Conservation (phyloP, 1,139 yeast genomes). For the Geotrichum aggregatum region DNA sequence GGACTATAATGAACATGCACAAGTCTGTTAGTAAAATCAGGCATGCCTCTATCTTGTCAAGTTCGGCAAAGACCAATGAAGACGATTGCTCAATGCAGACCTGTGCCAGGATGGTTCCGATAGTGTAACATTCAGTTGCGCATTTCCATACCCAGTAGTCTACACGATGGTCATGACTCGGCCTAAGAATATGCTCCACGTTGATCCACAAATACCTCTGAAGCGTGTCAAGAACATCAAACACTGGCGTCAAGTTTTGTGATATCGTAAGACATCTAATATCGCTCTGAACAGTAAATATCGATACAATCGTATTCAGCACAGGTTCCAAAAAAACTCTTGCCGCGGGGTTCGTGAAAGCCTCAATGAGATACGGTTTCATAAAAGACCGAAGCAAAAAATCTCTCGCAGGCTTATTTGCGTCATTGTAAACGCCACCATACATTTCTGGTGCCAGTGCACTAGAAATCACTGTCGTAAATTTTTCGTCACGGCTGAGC, state of each 20-base stretch:
- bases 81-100: neutral
- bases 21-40: neutral
- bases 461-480: conserved; percentile 7
- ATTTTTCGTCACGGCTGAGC: conserved; percentile 2
- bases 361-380: conserved; percentile 11
- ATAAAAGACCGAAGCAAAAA: conserved; percentile 14
- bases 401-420: conserved; percentile 5
- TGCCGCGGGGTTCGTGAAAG: conserved; percentile 5
- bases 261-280: neutral
- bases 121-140: neutral
- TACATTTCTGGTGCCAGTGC: conserved; percentile 8
- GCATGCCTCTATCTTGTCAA: neutral
- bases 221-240: conserved; percentile 3
- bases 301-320: conserved; percentile 4
- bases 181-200: neutral
- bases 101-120: neutral
- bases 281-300: conserved; percentile 8
- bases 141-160: conserved; percentile 15
- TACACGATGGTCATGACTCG: neutral
- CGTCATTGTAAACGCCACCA: conserved; percentile 1
- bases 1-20: neutral
- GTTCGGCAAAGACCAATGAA: too few relatives aligned
- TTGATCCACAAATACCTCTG: conserved; percentile 8
- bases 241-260: neutral
- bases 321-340: conserved; percentile 11